Percentiles rank a stretch among this genome's conserved stretches.
Evolutionary conservation across 257 asterid genomes (phyloP).

Genomic region (Nicotiana benthamiana): DNA sequence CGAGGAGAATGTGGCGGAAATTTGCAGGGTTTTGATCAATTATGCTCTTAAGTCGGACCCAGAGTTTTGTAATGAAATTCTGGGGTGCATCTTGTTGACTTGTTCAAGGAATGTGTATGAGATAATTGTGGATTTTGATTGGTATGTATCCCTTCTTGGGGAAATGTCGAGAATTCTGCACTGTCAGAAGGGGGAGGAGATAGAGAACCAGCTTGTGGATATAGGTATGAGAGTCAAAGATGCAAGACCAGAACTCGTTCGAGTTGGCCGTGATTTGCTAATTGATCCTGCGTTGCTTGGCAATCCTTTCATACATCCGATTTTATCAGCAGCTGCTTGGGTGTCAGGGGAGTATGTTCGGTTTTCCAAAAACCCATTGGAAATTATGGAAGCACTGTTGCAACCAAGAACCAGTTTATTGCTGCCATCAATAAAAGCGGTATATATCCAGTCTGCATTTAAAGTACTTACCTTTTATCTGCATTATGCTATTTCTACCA

Average conservation of each 20-base stretch:
- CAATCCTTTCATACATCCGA: constrained; percentile 55
- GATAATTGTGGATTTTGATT: constrained; percentile 73
- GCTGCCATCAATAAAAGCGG: constrained; percentile 61
- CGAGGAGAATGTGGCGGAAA: constrained; percentile 77
- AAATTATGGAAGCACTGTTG: constrained; percentile 77
- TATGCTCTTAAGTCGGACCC: constrained; percentile 88
- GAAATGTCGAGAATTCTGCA: constrained; percentile 86
- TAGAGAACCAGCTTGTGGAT: constrained; percentile 75
- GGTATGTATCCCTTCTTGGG: constrained; percentile 80
- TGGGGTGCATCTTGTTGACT: constrained; percentile 56
- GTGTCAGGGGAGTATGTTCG: constrained; percentile 81
- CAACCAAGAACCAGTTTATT: constrained; percentile 84
- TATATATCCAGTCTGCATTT: constrained; percentile 75
- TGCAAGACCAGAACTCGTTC: constrained; percentile 79
- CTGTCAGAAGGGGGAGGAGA: constrained; percentile 78
- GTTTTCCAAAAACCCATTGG: constrained; percentile 75
- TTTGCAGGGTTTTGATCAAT: constrained; percentile 71
- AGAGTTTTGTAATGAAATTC: constrained; percentile 77
- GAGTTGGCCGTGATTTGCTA: constrained; percentile 70
- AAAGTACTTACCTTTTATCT: constrained; percentile 67
- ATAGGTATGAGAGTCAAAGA: constrained; percentile 93
- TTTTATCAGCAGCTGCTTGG: constrained; percentile 87
- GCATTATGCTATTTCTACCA: constrained; percentile 37
- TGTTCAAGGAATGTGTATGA: constrained; percentile 77
- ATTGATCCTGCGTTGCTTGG: constrained; percentile 97